These are phyloP conservation scores for Solanum habrochaites DNA, from an alignment of 257 asterid genomes.

Conservation along the genomic window DNA sequence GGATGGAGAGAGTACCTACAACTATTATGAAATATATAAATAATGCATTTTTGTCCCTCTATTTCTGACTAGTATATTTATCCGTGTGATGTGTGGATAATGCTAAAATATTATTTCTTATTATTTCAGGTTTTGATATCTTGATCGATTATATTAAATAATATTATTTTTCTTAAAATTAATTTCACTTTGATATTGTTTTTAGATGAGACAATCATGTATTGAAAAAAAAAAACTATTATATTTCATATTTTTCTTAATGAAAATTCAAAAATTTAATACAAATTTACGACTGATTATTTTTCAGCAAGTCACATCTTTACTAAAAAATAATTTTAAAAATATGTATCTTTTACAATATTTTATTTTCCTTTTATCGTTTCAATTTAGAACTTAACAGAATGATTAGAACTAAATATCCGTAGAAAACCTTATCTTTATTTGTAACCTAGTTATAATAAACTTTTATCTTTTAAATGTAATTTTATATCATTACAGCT, in stretches of 20 bases:
- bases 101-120: too few relatives aligned
- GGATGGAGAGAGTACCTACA: not conserved
- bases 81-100: too few relatives aligned
- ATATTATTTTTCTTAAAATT: not conserved
- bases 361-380: not conserved
- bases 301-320: too few relatives aligned
- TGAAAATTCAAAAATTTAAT: too few relatives aligned
- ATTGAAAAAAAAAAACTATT: not conserved
- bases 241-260: too few relatives aligned
- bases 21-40: not conserved
- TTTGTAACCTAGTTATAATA: not conserved
- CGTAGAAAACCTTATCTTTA: not conserved
- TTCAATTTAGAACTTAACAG: not conserved
- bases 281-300: too few relatives aligned
- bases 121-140: too few relatives aligned
- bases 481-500: not conserved
- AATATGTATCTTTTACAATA: too few relatives aligned
- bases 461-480: not conserved
- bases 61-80: too few relatives aligned
- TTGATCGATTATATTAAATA: not conserved
- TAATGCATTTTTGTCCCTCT: not conserved
- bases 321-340: not conserved
- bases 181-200: not conserved
- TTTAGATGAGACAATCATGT: not conserved
- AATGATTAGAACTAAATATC: too few relatives aligned